A percentile compares a stretch with the other conserved stretches of the same genome.
Evolutionary conservation across 169 alveolate genomes (phyloP).

Genomic region (Cryptosporidium tyzzeri): DNA sequence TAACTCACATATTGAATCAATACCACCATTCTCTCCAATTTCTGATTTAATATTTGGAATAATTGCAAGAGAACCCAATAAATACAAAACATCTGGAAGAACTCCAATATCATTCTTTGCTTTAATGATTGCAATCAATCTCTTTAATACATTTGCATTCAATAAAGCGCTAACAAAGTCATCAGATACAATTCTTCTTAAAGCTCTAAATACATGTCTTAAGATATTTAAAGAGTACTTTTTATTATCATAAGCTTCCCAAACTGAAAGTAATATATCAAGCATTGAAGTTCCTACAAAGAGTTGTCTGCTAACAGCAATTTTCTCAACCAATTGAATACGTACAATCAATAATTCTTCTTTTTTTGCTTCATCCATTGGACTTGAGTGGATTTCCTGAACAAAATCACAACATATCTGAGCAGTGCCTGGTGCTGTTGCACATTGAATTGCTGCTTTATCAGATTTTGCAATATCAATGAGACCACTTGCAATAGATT

Average conservation of each 20-base stretch:
- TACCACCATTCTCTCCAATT: constrained; percentile 83
- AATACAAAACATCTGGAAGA: constrained; percentile 88
- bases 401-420: constrained; percentile 39
- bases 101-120: constrained; percentile 80
- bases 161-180: constrained; percentile 84
- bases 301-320: constrained; percentile 86
- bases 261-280: constrained; percentile 81
- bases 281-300: constrained; percentile 83
- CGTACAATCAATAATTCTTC: constrained; percentile 25
- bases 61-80: constrained; percentile 87
- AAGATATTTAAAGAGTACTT: constrained; percentile 79
- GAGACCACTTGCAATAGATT: constrained; percentile 9
- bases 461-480: constrained; percentile 49
- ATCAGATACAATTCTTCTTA: constrained; percentile 87
- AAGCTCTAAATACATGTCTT: constrained; percentile 87
- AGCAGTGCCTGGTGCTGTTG: constrained; percentile 64
- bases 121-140: constrained; percentile 77
- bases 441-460: constrained; percentile 71
- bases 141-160: constrained; percentile 82
- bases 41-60: constrained; percentile 84
- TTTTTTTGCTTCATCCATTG: not conserved
- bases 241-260: constrained; percentile 86
- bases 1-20: constrained; percentile 81
- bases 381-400: constrained; percentile 20
- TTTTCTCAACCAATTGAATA: constrained; percentile 82